A percentile compares a stretch with the other conserved stretches of the same genome.
Conservation (phyloP, 768 basidiomycete species). For the Auricularia sp. region DNA sequence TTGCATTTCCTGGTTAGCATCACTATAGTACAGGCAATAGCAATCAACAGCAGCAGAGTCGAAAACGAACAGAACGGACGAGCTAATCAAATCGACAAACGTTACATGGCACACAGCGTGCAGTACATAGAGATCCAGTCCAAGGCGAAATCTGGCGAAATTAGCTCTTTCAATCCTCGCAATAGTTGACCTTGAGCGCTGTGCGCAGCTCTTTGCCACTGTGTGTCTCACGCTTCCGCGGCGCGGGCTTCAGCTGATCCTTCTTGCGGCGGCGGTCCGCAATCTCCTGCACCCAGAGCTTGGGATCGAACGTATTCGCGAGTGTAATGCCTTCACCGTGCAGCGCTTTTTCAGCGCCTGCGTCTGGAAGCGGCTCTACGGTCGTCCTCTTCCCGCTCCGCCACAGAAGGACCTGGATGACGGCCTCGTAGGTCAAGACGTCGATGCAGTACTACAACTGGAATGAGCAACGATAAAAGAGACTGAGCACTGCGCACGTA, state of each 20-base stretch:
- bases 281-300: background rate
- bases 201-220: slow-evolving; percentile 61
- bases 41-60: too few relatives aligned
- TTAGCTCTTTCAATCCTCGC: background rate
- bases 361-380: background rate
- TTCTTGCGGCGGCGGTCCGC: background rate
- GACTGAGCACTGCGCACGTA: background rate
- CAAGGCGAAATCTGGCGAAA: background rate
- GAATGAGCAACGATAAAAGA: background rate
- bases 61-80: background rate
- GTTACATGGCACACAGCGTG: too few relatives aligned
- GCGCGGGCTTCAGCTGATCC: background rate
- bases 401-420: slow-evolving; percentile 2
- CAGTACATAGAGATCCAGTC: background rate
- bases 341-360: background rate
- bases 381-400: background rate
- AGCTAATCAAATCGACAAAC: background rate
- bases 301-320: background rate
- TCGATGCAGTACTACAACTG: background rate
- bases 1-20: too few relatives aligned
- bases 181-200: slow-evolving; percentile 13
- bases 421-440: slow-evolving; percentile 2
- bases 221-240: slow-evolving; percentile 31
- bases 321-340: background rate
- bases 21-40: too few relatives aligned